Base-by-base conservation (phyloP, 2,329 filamentous ascomycete species). In the Ceratocystis harringtonii region DNA sequence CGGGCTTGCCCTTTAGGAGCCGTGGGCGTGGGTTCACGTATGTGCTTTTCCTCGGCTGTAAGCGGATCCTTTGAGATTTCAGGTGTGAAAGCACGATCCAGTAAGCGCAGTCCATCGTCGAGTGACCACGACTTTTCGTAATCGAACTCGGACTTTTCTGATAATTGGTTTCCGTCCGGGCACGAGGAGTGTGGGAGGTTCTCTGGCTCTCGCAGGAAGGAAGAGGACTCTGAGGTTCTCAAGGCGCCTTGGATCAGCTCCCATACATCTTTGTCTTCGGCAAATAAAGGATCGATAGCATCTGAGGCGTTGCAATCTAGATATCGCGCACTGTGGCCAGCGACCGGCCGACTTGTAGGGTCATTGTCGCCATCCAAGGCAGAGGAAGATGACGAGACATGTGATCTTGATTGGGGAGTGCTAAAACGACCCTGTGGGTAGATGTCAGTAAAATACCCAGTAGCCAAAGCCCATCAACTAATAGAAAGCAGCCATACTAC, bases 111-210 rank as follows among this genome's bases (percentile, higher is more conserved):
- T 3, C 64, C 64, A 30, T 63, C 45, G 15, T 66, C 64, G 5
- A 66, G 60, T 8, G 64, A 57, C 64, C 64, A 66, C 12, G 22
- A 58, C 28, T 66, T 66, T n/a, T 62, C 36, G 36, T 62, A 66
- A 36, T 66, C 64, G 2, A 57, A 58, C 36, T 58, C 55, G 19
- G 8, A 4, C 5, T 19, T 36, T n/a, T n/a, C 15, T 32, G 28
- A 4, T 4, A 7, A n/a, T 36, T n/a, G 25, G 10, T 15, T 19
- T 15, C 3, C 10, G 32, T 5, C 22, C 4, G 30, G 15, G 28
- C 7, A n/a, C 5, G 28, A 15, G 8, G 55, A 17, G 8, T 25
- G 28, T 19, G 28, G 30, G 15, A 7, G 6, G 30, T 58, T 58
- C 6, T 17, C 17, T n/a, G 28, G 17, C 55, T 19, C 55, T 36